These are phyloP conservation scores for Eucalyptus pauciflora DNA, from an alignment of 345 rosid species.

Conservation along the genomic window DNA sequence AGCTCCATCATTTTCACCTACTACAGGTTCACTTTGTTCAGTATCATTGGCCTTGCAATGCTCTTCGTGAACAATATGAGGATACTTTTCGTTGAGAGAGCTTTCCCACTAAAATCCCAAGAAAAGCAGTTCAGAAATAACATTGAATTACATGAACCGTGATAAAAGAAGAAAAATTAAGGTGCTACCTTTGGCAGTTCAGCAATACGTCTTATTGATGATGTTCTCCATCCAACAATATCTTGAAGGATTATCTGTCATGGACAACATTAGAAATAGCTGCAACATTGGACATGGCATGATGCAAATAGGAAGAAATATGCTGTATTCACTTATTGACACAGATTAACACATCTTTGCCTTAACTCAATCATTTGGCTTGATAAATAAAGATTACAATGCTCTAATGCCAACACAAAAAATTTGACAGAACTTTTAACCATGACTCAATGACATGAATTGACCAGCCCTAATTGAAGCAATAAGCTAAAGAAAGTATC, in stretches of 20 bases:
- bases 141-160: background rate
- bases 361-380: background rate
- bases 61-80: slow-evolving; percentile 86
- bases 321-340: background rate
- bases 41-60: slow-evolving; percentile 62
- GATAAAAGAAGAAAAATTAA: background rate
- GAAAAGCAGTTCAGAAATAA: background rate
- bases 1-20: slow-evolving; percentile 22
- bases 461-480: background rate
- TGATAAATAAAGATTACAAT: background rate
- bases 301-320: background rate
- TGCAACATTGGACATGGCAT: background rate
- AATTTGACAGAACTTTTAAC: background rate
- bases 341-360: background rate
- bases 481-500: background rate
- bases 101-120: slow-evolving; percentile 53
- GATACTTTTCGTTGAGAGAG: slow-evolving; percentile 59
- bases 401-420: background rate
- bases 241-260: slow-evolving; percentile 34
- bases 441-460: background rate
- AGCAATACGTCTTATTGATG: slow-evolving; percentile 71
- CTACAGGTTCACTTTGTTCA: slow-evolving; percentile 17
- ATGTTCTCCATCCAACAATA: slow-evolving; percentile 97
- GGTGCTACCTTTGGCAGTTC: slow-evolving; percentile 75
- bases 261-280: slow-evolving; percentile 9